Conservation (phyloP, 2,329 filamentous ascomycete genomes). For the Fusarium tricinctum region DNA sequence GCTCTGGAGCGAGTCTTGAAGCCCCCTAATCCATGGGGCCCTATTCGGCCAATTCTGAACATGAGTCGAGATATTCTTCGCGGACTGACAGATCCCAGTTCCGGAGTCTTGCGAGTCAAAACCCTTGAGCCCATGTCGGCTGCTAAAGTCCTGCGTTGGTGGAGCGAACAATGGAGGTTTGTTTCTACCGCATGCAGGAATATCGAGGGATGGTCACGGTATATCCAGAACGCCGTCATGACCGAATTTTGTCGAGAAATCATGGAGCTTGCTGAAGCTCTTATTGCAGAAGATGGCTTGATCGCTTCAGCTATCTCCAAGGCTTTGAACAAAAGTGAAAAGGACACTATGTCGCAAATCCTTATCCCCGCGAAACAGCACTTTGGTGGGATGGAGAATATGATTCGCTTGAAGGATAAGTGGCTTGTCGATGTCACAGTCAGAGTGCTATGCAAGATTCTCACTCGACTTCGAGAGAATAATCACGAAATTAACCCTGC, state of each 20-base stretch:
- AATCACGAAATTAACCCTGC: slow-evolving; percentile 76
- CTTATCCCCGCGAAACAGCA: slow-evolving; percentile 58
- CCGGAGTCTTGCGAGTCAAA: slow-evolving; percentile 68
- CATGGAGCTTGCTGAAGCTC: slow-evolving; percentile 90
- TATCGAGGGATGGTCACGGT: slow-evolving; percentile 86
- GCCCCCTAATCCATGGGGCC: slow-evolving; percentile 65
- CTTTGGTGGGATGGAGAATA: slow-evolving; percentile 81
- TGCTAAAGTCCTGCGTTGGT: slow-evolving; percentile 79
- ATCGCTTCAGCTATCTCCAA: slow-evolving; percentile 77
- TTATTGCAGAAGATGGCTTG: slow-evolving; percentile 88
- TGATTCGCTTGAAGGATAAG: slow-evolving; percentile 89
- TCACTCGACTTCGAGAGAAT: slow-evolving; percentile 83
- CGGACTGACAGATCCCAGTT: slow-evolving; percentile 68
- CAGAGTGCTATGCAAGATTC: slow-evolving; percentile 84
- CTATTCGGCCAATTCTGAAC: slow-evolving; percentile 69
- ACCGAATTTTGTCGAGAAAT: slow-evolving; percentile 93
- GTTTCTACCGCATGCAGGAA: slow-evolving; percentile 84
- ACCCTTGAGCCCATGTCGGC: slow-evolving; percentile 72
- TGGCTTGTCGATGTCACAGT: slow-evolving; percentile 88
- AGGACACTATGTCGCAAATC: slow-evolving; percentile 58
- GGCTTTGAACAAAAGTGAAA: slow-evolving; percentile 53
- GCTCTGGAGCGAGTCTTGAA: slow-evolving; percentile 55
- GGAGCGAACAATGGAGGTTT: slow-evolving; percentile 86
- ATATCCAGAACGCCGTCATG: slow-evolving; percentile 82
- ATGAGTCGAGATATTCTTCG: slow-evolving; percentile 70